Conservation (phyloP, 1,284 basidiomycete genomes). For the Ganoderma sinense region DNA sequence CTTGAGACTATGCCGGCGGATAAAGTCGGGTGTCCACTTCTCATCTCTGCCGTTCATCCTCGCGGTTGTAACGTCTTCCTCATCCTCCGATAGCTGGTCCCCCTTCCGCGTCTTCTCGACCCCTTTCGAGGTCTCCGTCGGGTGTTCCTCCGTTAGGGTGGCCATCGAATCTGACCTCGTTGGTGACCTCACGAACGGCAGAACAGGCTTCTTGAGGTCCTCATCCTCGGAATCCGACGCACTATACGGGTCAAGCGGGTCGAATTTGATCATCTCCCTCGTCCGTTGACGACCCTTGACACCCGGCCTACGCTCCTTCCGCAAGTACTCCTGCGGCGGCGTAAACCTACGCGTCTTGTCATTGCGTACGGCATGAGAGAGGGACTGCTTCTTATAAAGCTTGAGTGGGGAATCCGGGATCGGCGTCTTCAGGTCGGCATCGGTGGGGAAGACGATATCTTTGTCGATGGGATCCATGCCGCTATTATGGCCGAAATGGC, state of each 20-base stretch:
- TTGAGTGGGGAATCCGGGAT: conserved; percentile 33
- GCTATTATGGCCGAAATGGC: conserved; percentile 45
- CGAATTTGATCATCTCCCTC: conserved; percentile 59
- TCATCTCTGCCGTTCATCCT: conserved; percentile 18
- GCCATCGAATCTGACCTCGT: conserved; percentile 28
- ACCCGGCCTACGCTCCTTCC: conserved; percentile 35
- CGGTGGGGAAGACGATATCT: conserved; percentile 41
- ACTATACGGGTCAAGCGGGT: conserved; percentile 44
- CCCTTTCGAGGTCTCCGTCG: conserved; percentile 5
- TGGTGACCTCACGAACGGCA: conserved; percentile 23
- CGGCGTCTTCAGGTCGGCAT: conserved; percentile 38
- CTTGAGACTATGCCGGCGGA: conserved; percentile 35
- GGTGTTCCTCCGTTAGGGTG: conserved; percentile 24
- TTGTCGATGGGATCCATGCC: conserved; percentile 28
- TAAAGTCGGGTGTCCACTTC: conserved; percentile 45
- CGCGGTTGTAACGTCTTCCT: conserved; percentile 22
- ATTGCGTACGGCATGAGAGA: conserved; percentile 9
- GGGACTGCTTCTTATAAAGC: conserved; percentile 33
- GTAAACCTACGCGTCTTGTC: conserved; percentile 22
- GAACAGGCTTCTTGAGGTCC: conserved; percentile 28
- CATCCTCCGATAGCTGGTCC: conserved; percentile 23
- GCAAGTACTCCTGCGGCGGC: conserved; percentile 29
- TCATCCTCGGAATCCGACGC: conserved; percentile 42
- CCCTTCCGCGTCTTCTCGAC: conserved; percentile 3
- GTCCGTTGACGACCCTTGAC: conserved; percentile 36